Evolutionary conservation across 768 basidiomycete species (phyloP).

Genomic region (Rhodosporidiobolus odoratus): DNA sequence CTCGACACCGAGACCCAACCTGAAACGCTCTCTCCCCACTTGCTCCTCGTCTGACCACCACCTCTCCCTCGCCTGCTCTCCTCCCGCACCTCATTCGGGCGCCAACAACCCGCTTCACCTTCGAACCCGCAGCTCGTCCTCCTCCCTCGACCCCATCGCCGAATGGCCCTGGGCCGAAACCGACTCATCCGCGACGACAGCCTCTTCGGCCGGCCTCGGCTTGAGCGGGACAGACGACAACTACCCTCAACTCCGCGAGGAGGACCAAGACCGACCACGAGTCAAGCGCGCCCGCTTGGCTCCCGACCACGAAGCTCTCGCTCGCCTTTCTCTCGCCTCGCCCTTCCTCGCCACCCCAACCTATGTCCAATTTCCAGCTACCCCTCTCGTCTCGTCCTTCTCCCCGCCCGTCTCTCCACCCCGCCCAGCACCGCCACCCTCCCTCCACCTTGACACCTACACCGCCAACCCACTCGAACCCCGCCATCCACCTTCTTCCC

Average conservation of each 20-base stretch:
- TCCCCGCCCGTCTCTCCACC: neutral
- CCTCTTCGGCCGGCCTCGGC: neutral
- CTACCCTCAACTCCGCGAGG: neutral
- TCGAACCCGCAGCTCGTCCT: neutral
- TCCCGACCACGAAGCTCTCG: slow-evolving; percentile 28
- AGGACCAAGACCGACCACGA: neutral
- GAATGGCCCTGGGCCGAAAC: slow-evolving; percentile 20
- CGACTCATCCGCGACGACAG: neutral
- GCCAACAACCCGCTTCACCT: neutral
- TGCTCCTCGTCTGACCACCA: neutral
- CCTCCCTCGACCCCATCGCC: slow-evolving; percentile 9
- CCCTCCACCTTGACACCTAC: neutral
- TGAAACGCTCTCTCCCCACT: slow-evolving; percentile 20
- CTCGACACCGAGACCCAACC: neutral
- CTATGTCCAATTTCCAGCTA: neutral
- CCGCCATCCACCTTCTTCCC: neutral
- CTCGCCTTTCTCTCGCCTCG: slow-evolving; percentile 7
- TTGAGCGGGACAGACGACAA: neutral
- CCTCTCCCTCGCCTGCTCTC: neutral
- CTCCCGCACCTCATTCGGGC: neutral
- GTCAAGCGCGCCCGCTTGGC: slow-evolving; percentile 3
- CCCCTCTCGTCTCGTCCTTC: neutral
- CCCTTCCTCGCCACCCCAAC: neutral
- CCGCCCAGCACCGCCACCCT: neutral
- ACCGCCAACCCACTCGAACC: no score